phyloP scores from a whole-genome alignment of 352 stramenopile species.

The Pythium folliculosum region DNA sequence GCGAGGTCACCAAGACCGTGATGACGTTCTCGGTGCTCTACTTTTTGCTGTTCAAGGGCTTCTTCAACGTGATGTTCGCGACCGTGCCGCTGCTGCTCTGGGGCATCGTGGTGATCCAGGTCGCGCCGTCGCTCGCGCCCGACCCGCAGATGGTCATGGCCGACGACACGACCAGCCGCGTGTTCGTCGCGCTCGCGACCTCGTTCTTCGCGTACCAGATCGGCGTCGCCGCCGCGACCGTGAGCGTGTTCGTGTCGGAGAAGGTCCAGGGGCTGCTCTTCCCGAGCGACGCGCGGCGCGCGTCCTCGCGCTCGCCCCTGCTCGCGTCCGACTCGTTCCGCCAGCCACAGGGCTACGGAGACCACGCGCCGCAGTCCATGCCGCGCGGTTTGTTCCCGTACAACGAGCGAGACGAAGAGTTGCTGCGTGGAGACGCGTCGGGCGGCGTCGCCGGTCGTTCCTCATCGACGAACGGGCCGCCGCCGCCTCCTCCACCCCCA shows the following conservation, averaged over 20 bases:
- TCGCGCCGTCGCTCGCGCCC: slow-evolving; percentile 31
- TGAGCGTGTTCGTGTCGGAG: slow-evolving; percentile 48
- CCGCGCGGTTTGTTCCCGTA: not conserved
- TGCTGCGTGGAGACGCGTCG: not conserved
- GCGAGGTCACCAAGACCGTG: slow-evolving; percentile 56
- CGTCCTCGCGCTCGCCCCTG: slow-evolving; percentile 18
- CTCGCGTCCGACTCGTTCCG: slow-evolving; percentile 15
- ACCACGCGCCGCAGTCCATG: slow-evolving; percentile 4
- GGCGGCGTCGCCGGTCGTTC: not conserved
- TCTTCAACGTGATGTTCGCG: slow-evolving; percentile 62
- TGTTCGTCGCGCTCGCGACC: slow-evolving; percentile 53
- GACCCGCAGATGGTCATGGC: slow-evolving; percentile 11
- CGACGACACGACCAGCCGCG: slow-evolving; percentile 18
- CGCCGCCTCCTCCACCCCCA: slow-evolving; percentile 13
- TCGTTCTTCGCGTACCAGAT: slow-evolving; percentile 70
- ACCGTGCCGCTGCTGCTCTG: slow-evolving; percentile 49
- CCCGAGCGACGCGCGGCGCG: slow-evolving; percentile 19
- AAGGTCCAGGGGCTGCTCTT: slow-evolving; percentile 51
- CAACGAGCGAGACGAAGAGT: not conserved
- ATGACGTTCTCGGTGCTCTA: slow-evolving; percentile 72
- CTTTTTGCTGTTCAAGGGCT: slow-evolving; percentile 69
- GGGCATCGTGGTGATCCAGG: slow-evolving; percentile 40
- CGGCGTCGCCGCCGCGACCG: slow-evolving; percentile 41
- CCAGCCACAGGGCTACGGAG: not conserved
- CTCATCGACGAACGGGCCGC: not conserved